These are phyloP conservation scores for Alternaria sp. DNA, from an alignment of 2,329 filamentous ascomycete species.

Conservation along the genomic window DNA sequence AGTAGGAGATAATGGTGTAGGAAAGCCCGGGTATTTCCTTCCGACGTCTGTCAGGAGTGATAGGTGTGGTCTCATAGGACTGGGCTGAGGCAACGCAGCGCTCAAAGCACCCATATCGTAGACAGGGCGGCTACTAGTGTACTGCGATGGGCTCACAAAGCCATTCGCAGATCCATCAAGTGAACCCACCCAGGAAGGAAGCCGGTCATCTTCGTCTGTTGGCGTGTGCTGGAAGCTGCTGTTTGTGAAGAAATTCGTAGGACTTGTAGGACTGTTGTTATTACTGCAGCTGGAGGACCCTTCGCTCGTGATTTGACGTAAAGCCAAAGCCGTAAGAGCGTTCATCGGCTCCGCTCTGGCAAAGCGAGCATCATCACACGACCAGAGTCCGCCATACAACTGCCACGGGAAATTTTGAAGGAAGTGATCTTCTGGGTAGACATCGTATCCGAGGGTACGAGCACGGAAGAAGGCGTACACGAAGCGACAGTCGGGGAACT, in stretches of 20 bases:
- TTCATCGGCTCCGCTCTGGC: constrained; percentile 40
- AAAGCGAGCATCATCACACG: constrained; percentile 50
- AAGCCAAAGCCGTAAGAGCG: constrained; percentile 33
- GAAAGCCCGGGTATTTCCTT: constrained; percentile 46
- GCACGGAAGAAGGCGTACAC: constrained; percentile 52
- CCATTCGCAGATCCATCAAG: constrained; percentile 22
- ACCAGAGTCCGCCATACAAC: constrained; percentile 50
- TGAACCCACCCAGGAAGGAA: constrained; percentile 22
- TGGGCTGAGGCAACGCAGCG: constrained; percentile 7
- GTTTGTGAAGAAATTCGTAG: constrained; percentile 26
- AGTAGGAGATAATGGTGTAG: constrained; percentile 43
- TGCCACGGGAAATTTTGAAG: constrained; percentile 51
- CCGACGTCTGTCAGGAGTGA: constrained; percentile 41
- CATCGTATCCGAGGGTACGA: constrained; percentile 49
- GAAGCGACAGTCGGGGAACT: constrained; percentile 49
- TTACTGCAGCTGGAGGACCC: constrained; percentile 28
- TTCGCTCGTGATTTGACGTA: constrained; percentile 43
- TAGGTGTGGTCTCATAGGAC: constrained; percentile 21
- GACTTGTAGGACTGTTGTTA: constrained; percentile 25
- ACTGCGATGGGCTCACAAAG: constrained; percentile 7
- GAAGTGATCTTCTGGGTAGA: constrained; percentile 52
- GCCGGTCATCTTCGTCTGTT: constrained; percentile 1
- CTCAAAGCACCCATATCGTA: constrained; percentile 32
- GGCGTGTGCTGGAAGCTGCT: constrained; percentile 20
- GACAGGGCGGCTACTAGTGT: constrained; percentile 15